Evolutionary conservation across 1,284 basidiomycete species (phyloP).

Genomic region (Exobasidium cylindrosporum): DNA sequence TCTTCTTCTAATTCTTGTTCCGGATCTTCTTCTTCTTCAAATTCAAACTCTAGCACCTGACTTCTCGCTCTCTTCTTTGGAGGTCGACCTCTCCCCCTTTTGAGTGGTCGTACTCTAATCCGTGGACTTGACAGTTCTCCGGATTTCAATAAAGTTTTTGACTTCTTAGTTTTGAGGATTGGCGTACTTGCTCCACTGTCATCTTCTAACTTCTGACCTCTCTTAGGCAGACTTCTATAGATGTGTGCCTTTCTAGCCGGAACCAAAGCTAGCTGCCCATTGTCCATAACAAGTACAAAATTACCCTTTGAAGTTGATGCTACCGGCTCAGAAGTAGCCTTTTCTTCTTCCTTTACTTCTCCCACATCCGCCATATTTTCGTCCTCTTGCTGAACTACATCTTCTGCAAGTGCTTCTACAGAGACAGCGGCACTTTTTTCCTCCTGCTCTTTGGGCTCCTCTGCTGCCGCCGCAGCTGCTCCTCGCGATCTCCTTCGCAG

Average conservation of each 20-base stretch:
- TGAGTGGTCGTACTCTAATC: neutral
- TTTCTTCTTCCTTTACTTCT: slow-evolving; percentile 2
- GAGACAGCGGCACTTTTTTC: neutral
- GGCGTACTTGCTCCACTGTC: slow-evolving; percentile 3
- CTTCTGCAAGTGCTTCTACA: neutral
- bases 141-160: neutral
- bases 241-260: slow-evolving; percentile 4
- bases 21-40: neutral
- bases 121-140: slow-evolving; percentile 2
- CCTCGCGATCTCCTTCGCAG: neutral
- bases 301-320: slow-evolving; percentile 3
- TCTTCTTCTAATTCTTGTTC: slow-evolving; percentile 10
- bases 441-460: neutral
- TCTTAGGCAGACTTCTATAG: slow-evolving; percentile 4
- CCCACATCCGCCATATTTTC: neutral
- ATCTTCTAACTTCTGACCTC: slow-evolving; percentile 4
- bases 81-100: slow-evolving; percentile 4
- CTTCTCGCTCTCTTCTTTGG: slow-evolving; percentile 5
- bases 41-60: slow-evolving; percentile 1
- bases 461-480: slow-evolving; percentile 5
- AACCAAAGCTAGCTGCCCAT: slow-evolving; percentile 12
- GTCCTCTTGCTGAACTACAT: neutral
- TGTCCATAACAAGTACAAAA: slow-evolving; percentile 1
- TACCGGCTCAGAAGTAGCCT: neutral
- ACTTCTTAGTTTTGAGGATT: neutral